Percentiles rank a stretch among this genome's conserved stretches.
phyloP scores from a whole-genome alignment of 306 rosid species.

The Gastrolobium bilobum region DNA sequence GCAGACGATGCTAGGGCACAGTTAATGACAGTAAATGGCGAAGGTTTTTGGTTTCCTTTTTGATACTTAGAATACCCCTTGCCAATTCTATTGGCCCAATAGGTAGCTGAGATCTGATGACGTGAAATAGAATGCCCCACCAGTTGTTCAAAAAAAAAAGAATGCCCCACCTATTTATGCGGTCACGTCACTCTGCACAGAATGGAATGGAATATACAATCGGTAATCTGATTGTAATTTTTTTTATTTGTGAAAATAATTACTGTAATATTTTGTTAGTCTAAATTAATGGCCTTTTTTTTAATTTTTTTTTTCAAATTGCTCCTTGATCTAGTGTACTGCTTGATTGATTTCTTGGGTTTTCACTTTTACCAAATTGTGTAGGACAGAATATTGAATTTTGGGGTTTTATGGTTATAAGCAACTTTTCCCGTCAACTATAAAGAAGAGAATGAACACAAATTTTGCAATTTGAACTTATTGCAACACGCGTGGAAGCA shows the following conservation, averaged over 20 bases:
- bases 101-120: constrained; percentile 57
- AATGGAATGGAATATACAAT: constrained; percentile 60
- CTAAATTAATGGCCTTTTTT: constrained; percentile 63
- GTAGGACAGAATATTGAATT: no score
- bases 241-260: constrained; percentile 53
- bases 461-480: not conserved
- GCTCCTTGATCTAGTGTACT: constrained; percentile 41
- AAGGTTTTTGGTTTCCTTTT: constrained; percentile 54
- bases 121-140: constrained; percentile 48
- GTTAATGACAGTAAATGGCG: constrained; percentile 56
- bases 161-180: constrained; percentile 51
- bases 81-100: constrained; percentile 57
- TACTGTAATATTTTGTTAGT: constrained; percentile 71
- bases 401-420: no score
- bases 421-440: no score
- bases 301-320: constrained; percentile 29
- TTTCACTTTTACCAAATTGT: not conserved
- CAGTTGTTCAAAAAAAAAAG: no score
- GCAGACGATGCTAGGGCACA: constrained; percentile 40
- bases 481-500: no score
- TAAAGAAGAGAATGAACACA: not conserved
- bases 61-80: constrained; percentile 47
- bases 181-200: constrained; percentile 60
- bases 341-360: constrained; percentile 12
- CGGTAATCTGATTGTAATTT: constrained; percentile 76